Conservation (phyloP, 1,284 basidiomycete genomes). For the Tranzscheliella williamsii region DNA sequence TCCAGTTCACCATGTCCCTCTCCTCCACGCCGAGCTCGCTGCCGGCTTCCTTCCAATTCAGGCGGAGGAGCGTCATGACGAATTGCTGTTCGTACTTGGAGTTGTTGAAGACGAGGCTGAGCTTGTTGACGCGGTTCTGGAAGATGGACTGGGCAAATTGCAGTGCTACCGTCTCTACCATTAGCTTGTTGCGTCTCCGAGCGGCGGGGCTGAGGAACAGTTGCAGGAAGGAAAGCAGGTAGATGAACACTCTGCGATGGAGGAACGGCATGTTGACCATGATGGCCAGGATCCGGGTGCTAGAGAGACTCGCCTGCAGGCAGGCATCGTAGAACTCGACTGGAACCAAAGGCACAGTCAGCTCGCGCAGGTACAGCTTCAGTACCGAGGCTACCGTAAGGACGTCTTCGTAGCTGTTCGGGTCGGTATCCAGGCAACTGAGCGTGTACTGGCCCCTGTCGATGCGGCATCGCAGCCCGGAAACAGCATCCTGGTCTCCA, state of each 20-base stretch:
- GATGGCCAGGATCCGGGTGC: conserved; percentile 68
- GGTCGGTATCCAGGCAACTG: conserved; percentile 63
- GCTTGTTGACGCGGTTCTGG: conserved; percentile 77
- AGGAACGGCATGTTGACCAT: conserved; percentile 76
- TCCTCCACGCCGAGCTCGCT: neutral
- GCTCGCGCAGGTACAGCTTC: conserved; percentile 88
- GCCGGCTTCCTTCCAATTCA: neutral
- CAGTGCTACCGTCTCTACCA: conserved; percentile 70
- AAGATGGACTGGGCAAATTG: conserved; percentile 87
- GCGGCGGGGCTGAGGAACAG: conserved; percentile 78
- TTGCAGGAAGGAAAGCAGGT: conserved; percentile 85
- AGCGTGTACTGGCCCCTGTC: conserved; percentile 87
- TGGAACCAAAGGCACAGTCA: conserved; percentile 83
- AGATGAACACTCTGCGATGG: conserved; percentile 79
- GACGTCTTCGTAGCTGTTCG: conserved; percentile 63
- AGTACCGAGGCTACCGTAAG: conserved; percentile 77
- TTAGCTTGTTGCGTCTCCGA: conserved; percentile 55
- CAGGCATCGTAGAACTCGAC: conserved; percentile 58
- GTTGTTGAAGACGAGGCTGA: conserved; percentile 84
- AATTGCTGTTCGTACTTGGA: conserved; percentile 69
- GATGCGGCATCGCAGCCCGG: conserved; percentile 80
- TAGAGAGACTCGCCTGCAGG: neutral
- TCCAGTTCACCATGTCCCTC: neutral
- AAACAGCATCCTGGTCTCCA: conserved; percentile 81
- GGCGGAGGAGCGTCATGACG: conserved; percentile 1